Base-by-base conservation (phyloP, 2,329 filamentous ascomycete genomes). In the Aspergillus sergii region DNA sequence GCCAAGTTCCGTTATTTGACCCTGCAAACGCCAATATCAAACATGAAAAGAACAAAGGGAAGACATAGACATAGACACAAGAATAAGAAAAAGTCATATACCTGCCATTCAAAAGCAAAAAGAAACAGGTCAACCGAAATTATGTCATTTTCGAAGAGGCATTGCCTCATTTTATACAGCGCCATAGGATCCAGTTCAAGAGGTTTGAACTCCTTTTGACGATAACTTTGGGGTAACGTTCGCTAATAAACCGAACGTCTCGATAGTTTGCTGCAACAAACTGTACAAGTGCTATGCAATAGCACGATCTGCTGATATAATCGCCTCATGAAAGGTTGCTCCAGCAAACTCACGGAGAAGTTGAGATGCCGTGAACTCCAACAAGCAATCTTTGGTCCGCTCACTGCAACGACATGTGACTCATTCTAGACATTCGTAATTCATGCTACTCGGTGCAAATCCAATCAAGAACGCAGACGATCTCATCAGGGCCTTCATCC, bases 401-500 rank as follows among this genome's bases (percentile, higher is more conserved):
- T 39, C 51, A 55, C 10, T 14, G n/a, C 21, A 30, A 54, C 26
- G 14, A 16, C 51, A 16, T 55, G 51, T 19, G 34, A 55, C 21
- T 19, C n/a, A 19, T 36, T 55, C 23, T 36, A 39, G 26, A 39
- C 14, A 55, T 23, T 54, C 32, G 21, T 54, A 23, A 16, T 8
- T 55, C 51, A 26, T 55, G 6, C 45, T 32, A 46, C 36, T 32
- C 39, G 19, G 9, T 21, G 26, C 34, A 26, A 53, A 34, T 26
- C n/a, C 48, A 45, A n/a, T 32, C 36, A 51, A 53, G n/a, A 59
- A 32, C 4, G 30, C 19, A 54, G 11, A 23, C 16, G 26, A 53
- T 7, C 21, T 9, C 46, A n/a, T 21, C n/a, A 51, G 46, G 58
- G 23, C 43, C 16, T 61, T 80, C 73, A 82, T 32, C 80, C 80